Conservation (phyloP, 2,329 filamentous ascomycete species). For the Nemania abortiva region DNA sequence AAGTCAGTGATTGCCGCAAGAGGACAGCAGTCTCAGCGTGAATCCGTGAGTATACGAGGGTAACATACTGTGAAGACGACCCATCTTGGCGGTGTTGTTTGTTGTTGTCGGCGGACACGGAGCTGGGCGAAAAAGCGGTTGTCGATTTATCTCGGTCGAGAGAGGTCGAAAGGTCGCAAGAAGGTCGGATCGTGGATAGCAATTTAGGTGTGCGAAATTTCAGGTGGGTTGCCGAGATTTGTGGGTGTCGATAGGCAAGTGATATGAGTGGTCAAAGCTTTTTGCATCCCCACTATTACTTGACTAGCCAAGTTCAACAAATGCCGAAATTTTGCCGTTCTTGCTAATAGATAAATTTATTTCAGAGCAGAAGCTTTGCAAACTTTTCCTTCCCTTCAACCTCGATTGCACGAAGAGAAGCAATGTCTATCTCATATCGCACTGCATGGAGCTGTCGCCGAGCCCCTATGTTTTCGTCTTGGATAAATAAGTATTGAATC, state of each 20-base stretch:
- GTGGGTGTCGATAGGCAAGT: slow-evolving; percentile 42
- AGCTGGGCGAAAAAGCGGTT: slow-evolving; percentile 40
- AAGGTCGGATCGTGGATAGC: slow-evolving; percentile 40
- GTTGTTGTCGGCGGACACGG: slow-evolving; percentile 43
- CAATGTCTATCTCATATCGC: neutral
- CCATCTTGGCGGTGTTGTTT: slow-evolving; percentile 76
- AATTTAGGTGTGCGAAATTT: slow-evolving; percentile 43
- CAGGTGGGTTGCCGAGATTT: slow-evolving; percentile 38
- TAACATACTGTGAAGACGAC: slow-evolving; percentile 80
- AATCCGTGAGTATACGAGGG: slow-evolving; percentile 54
- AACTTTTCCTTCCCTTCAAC: slow-evolving; percentile 9
- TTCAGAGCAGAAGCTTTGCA: slow-evolving; percentile 1
- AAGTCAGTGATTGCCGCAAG: slow-evolving; percentile 21
- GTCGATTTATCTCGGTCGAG: slow-evolving; percentile 45
- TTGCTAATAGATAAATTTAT: slow-evolving; percentile 30
- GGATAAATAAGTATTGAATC: neutral
- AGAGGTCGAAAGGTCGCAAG: slow-evolving; percentile 32
- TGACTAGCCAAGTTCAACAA: neutral
- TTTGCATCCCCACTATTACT: slow-evolving; percentile 1
- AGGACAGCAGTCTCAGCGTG: neutral
- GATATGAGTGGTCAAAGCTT: slow-evolving; percentile 42
- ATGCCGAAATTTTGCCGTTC: slow-evolving; percentile 37
- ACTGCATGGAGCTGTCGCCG: neutral
- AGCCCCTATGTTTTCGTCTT: neutral
- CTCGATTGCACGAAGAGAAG: neutral